Base-by-base conservation (phyloP, 2,329 filamentous ascomycete species). In the Catunica adiposa region DNA sequence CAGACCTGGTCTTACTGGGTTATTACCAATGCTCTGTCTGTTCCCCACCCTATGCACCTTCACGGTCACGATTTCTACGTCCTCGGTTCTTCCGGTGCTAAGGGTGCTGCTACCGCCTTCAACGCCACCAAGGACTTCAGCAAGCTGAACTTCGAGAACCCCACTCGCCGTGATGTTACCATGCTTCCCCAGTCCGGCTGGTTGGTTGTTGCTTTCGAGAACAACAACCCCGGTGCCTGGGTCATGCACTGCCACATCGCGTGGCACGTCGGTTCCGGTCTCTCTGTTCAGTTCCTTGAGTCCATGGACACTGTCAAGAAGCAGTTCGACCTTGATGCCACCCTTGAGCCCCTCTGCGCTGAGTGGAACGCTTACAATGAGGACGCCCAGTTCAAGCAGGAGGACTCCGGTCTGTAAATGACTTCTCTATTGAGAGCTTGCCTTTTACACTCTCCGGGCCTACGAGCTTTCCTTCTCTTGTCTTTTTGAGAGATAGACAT, bases 201-300 rank as follows among this genome's bases (percentile, higher is more conserved):
- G 62, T 55, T 76, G 2, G 70, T 75, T n/a, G 65, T 78, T 54
- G 74, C 72, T 1, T 73, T 75, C 59, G 64, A 73, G 61, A 68
- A 69, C 0, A 67, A 71, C 56, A 78, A 77, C 62, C 71, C 74
- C 1, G 76, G 66, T 68, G 76, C 60, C 60, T 77, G 74, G 74
- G 67, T 71, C 3, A 70, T 77, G 61, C 74, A 78, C 65, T 78
- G 75, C 63, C 75, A 78, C 64, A 73, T 77, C 53, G 72, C 72
- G 2, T 80, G 76, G 76, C 77, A 80, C 62, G 71, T 72, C 1
- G 74, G 73, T 1, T 70, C 70, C 7, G 77, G 77, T 3, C 69
- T 80, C 51, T 68, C 76, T 9, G 61, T 73, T 31, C 73, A 77
- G 62, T 73, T 80, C 58, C 64, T 80, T 3, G 60, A 61, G 59